These are phyloP conservation scores for Cladosporium sp. DNA, from an alignment of 2,329 filamentous ascomycete species.

Conservation along the genomic window DNA sequence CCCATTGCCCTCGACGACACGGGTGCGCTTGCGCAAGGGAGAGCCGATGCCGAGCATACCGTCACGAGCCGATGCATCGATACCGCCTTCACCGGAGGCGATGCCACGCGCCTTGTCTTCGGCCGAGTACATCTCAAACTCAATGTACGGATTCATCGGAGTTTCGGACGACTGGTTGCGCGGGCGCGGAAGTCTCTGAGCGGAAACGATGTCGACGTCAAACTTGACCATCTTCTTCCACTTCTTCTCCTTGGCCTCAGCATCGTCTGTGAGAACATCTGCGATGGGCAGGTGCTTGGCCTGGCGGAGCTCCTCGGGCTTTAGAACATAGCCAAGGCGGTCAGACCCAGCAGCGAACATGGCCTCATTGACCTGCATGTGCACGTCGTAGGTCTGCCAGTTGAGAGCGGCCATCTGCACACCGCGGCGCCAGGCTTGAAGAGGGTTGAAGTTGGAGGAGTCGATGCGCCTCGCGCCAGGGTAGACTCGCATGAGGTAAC, in stretches of 20 bases:
- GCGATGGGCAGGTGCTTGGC: conserved; percentile 56
- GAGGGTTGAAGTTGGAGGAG: conserved; percentile 90
- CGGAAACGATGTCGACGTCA: conserved; percentile 82
- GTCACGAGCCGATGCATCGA: conserved; percentile 57
- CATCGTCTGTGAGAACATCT: conserved; percentile 45
- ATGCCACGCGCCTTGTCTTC: conserved; percentile 81
- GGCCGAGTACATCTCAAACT: conserved; percentile 89
- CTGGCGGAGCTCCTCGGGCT: conserved; percentile 73
- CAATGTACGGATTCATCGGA: conserved; percentile 84
- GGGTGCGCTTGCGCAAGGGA: conserved; percentile 72
- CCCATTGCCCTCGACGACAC: conserved; percentile 77
- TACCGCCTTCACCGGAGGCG: conserved; percentile 59
- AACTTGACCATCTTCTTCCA: conserved; percentile 80
- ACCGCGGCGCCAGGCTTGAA: conserved; percentile 88
- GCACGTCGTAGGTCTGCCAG: conserved; percentile 95
- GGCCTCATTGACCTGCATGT: conserved; percentile 92
- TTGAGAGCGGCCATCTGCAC: conserved; percentile 98
- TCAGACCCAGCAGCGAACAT: conserved; percentile 93
- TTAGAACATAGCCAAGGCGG: conserved; percentile 85
- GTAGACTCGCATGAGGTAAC: conserved; percentile 89
- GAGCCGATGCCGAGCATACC: conserved; percentile 62
- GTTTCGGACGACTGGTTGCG: conserved; percentile 62
- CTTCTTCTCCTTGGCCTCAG: conserved; percentile 52
- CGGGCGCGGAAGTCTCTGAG: conserved; percentile 86
- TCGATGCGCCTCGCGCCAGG: conserved; percentile 73